Base-by-base conservation (phyloP, 257 asterid genomes). In the Ocimum tenuiflorum region DNA sequence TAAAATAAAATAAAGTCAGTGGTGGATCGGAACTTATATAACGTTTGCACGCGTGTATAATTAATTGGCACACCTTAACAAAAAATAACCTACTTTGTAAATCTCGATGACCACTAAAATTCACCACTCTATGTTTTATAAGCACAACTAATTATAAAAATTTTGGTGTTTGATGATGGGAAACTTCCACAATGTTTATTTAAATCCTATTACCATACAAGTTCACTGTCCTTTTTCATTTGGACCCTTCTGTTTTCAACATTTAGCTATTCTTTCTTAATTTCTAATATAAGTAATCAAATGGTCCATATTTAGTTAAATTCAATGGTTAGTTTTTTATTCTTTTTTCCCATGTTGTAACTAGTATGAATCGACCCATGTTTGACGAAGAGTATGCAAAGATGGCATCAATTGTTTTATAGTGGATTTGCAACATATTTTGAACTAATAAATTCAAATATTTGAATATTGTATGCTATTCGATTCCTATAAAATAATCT, bases 121-220 rank as follows among this genome's bases (percentile, higher is more conserved):
- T 12, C 2, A 33, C 9, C 19, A 24, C 22, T 13, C 70, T 60
- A 73, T 69, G 51, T 49, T 67, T 9, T 39, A 48, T 56, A 36
- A 7, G 8, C 57, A 47, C 48, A 58, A 47, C 42, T 47, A 68
- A 63, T 51, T 48, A 41, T 18, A 45, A 22, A 8, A 4, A n/a
- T n/a, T 33, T 8, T 53, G 61, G 48, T 77, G 78, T 71, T 71
- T 56, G 63, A 53, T 80, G 61, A 74, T 69, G 78, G 77, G 18
- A 71, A 71, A 69, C 52, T 68, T 72, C 71, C 71, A 74, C 49
- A 41, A 15, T 39, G 57, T 69, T 51, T 70, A 73, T 60, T 75
- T 73, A 57, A 78, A 56, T 71, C 52, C 18, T 70, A 73, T 57
- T 27, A 50, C 87, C 87, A 84, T 81, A 53, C 79, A 63, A 75